Evolutionary conservation across 352 stramenopile genomes (phyloP).

Genomic region (Phytophthora syringae): DNA sequence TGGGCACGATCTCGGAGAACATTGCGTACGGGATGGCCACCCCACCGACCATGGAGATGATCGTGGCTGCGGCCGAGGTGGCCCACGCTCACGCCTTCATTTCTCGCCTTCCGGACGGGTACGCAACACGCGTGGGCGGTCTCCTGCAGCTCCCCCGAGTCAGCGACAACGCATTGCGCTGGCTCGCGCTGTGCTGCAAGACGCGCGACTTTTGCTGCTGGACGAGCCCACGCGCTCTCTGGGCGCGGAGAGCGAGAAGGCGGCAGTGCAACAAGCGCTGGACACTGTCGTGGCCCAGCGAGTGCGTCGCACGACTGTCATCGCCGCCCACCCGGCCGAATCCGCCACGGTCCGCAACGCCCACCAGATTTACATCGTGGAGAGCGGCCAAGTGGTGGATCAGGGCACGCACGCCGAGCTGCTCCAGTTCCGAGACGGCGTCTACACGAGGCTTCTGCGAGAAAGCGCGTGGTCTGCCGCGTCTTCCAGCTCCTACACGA

Average conservation of each 20-base stretch:
- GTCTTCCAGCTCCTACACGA: slow-evolving; percentile 30
- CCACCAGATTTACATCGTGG: slow-evolving; percentile 42
- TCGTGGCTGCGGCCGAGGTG: slow-evolving; percentile 88
- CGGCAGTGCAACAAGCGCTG: slow-evolving; percentile 63
- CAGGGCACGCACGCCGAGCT: slow-evolving; percentile 52
- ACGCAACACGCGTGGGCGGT: slow-evolving; percentile 93
- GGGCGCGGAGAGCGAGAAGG: slow-evolving; percentile 71
- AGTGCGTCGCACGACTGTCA: slow-evolving; percentile 46
- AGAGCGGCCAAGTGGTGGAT: slow-evolving; percentile 29
- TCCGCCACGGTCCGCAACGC: slow-evolving; percentile 45
- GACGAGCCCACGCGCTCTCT: slow-evolving; percentile 88
- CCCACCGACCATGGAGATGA: slow-evolving; percentile 62
- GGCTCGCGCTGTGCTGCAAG: slow-evolving; percentile 90
- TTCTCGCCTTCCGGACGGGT: slow-evolving; percentile 87
- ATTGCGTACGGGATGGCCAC: slow-evolving; percentile 62
- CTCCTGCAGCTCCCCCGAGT: slow-evolving; percentile 71
- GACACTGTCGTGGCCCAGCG: slow-evolving; percentile 47
- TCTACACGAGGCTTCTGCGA: slow-evolving; percentile 29
- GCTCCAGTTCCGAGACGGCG: slow-evolving; percentile 24
- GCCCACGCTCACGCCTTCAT: slow-evolving; percentile 96
- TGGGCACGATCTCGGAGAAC: slow-evolving; percentile 72
- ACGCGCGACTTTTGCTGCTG: slow-evolving; percentile 89
- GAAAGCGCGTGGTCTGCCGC: slow-evolving; percentile 26
- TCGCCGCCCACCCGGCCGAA: slow-evolving; percentile 47
- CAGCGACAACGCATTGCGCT: slow-evolving; percentile 91